A percentile compares a stretch with the other conserved stretches of the same genome.
phyloP scores from a whole-genome alignment of 164 flowering plant genomes.

The Liquidambar formosana region DNA sequence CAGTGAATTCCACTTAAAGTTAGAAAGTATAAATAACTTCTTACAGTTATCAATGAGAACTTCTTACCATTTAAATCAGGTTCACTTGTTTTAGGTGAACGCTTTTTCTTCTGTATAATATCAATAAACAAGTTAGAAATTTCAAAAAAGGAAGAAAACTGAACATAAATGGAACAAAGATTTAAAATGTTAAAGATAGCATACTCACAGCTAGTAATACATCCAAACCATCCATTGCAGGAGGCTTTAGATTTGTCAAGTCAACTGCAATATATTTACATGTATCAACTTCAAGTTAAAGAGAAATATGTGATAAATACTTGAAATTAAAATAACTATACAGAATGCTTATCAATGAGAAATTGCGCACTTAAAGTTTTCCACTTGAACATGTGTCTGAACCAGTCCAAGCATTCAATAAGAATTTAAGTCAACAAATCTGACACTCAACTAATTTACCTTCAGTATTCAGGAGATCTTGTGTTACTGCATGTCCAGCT shows the following conservation, averaged over 20 bases:
- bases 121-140: neutral
- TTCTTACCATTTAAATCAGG: constrained; percentile 54
- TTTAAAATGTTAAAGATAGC: neutral
- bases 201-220: constrained; percentile 61
- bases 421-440: neutral
- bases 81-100: constrained; percentile 37
- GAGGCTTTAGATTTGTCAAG: constrained; percentile 41
- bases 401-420: neutral
- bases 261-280: constrained; percentile 33
- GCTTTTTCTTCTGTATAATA: constrained; percentile 55
- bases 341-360: neutral
- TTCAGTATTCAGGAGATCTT: constrained; percentile 47
- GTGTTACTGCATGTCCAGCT: constrained; percentile 63
- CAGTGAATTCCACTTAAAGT: constrained; percentile 5
- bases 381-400: neutral
- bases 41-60: neutral
- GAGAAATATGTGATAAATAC: neutral
- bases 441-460: constrained; percentile 32
- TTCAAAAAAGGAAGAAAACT: neutral
- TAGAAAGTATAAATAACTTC: neutral
- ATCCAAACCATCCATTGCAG: constrained; percentile 81
- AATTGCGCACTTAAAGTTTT: neutral
- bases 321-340: neutral
- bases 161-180: neutral
- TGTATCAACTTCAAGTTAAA: constrained; percentile 19